Evolutionary conservation across 768 basidiomycete species (phyloP), one percentile per base, ranked within the genome.

Genomic region (Lactarius pseudohatsudake): DNA sequence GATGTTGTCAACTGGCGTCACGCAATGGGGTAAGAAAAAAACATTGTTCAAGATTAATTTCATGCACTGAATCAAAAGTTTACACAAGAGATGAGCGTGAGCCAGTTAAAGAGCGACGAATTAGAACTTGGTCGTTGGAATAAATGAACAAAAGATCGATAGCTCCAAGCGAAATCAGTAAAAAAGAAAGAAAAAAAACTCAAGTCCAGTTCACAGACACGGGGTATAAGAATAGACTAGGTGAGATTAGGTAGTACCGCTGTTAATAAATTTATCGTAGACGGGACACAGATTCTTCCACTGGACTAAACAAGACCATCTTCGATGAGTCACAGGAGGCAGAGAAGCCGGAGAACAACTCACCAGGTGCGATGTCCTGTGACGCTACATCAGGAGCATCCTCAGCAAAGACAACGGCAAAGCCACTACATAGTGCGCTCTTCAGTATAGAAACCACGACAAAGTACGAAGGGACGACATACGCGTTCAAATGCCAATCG

Each of bases 401-500:
- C 50, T 53, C 50, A 8, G 50, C 50, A 15, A 53, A 26, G 50
- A 53, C 50, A 53, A 16, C 50, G 13, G 50, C 50, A 53, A 53
- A 53, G 50, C 50, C 50, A 53, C 50, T 53, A 26, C 4, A 53
- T 28, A 7, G 50, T 13, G 26, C 22, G 11, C 22, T 50, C 47
- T 26, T 53, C 50, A 53, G 50, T 26, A 53, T 15, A 7, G 26
- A 11, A 26, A 50, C 5, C 50, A 15, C 6, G 4, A 53, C 2
- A 15, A 15, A 53, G 26, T 13, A 26, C 22, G 50, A 26, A 53
- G 15, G 13, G 4, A 53, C 13, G 15, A 26, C 50, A 6, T 13
- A 53, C 50, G 50, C 15, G 11, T 53, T 53, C 15, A 53, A 53
- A n/a, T 53, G 50, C 50, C 50, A 53, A 53, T 53, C 50, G 11